Evolutionary conservation across 2,329 filamentous ascomycete species (phyloP).

Genomic region (Curvularia hawaiiensis): DNA sequence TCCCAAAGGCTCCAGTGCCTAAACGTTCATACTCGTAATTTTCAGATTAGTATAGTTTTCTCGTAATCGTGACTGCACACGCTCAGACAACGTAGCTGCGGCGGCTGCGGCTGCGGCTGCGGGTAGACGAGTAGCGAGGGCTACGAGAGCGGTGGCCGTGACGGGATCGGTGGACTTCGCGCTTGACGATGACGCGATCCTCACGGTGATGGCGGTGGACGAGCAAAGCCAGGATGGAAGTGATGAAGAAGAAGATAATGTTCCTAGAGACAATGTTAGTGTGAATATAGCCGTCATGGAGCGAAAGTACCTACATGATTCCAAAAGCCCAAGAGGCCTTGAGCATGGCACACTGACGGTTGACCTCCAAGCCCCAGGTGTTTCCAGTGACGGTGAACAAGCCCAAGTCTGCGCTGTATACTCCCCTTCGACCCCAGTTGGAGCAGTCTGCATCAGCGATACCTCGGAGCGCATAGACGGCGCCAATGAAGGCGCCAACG

Average conservation of each 20-base stretch:
- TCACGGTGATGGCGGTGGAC: constrained; percentile 52
- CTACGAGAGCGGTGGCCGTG: constrained; percentile 50
- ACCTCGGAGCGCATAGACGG: constrained; percentile 62
- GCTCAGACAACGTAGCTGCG: constrained; percentile 44
- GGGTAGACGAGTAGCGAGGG: constrained; percentile 41
- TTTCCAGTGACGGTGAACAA: constrained; percentile 62
- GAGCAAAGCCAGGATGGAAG: constrained; percentile 65
- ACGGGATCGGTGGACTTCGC: constrained; percentile 55
- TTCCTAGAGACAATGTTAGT: constrained; percentile 40
- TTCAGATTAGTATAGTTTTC: background rate
- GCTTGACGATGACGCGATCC: constrained; percentile 59
- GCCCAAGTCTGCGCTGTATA: constrained; percentile 63
- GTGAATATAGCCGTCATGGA: background rate
- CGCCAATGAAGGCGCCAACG: constrained; percentile 67
- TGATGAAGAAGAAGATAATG: constrained; percentile 47
- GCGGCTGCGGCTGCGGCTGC: constrained; percentile 44
- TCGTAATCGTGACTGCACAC: background rate
- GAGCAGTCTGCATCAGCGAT: constrained; percentile 71
- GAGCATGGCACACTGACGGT: constrained; percentile 88
- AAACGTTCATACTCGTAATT: constrained; percentile 4
- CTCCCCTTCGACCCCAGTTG: constrained; percentile 57
- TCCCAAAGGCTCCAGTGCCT: background rate
- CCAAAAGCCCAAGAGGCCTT: constrained; percentile 88
- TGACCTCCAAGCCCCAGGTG: constrained; percentile 58
- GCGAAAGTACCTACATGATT: constrained; percentile 70